These are phyloP conservation scores for Caulochytrium protostelioides DNA, from an alignment of 371 early-diverging fungal genomes.

Conservation along the genomic window DNA sequence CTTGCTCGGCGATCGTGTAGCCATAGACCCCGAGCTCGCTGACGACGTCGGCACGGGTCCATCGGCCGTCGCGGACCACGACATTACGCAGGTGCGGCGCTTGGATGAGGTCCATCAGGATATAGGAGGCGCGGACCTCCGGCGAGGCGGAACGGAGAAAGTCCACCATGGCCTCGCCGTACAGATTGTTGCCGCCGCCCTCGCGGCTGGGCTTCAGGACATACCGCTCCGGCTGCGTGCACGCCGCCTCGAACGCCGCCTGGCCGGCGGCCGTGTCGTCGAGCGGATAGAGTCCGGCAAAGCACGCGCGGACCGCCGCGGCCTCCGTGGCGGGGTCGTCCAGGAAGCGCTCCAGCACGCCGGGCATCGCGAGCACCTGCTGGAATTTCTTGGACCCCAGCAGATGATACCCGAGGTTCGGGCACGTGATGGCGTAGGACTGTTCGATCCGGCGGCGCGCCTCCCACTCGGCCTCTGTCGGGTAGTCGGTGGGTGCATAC, in stretches of 20 bases:
- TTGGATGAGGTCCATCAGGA: slow-evolving; percentile 52
- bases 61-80: slow-evolving; percentile 57
- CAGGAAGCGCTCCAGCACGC: slow-evolving; percentile 46
- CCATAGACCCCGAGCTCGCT: slow-evolving; percentile 89
- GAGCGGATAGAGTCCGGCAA: slow-evolving; percentile 76
- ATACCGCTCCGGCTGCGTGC: slow-evolving; percentile 36
- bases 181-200: slow-evolving; percentile 91
- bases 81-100: slow-evolving; percentile 51
- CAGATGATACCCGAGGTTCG: slow-evolving; percentile 75
- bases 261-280: slow-evolving; percentile 45
- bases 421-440: slow-evolving; percentile 69
- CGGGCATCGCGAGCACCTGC: slow-evolving; percentile 64
- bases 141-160: slow-evolving; percentile 27
- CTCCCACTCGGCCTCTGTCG: slow-evolving; percentile 61
- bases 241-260: slow-evolving; percentile 40
- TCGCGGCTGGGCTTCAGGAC: slow-evolving; percentile 94
- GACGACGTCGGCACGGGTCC: slow-evolving; percentile 49
- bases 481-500: slow-evolving; percentile 76
- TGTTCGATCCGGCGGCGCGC: slow-evolving; percentile 60
- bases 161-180: slow-evolving; percentile 57
- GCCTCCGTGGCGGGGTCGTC: slow-evolving; percentile 14
- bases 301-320: slow-evolving; percentile 39
- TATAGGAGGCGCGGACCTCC: slow-evolving; percentile 57
- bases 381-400: slow-evolving; percentile 90
- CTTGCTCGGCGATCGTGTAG: neutral